phyloP scores from a whole-genome alignment of 2,329 filamentous ascomycete genomes.

The Aspergillus texensis region DNA sequence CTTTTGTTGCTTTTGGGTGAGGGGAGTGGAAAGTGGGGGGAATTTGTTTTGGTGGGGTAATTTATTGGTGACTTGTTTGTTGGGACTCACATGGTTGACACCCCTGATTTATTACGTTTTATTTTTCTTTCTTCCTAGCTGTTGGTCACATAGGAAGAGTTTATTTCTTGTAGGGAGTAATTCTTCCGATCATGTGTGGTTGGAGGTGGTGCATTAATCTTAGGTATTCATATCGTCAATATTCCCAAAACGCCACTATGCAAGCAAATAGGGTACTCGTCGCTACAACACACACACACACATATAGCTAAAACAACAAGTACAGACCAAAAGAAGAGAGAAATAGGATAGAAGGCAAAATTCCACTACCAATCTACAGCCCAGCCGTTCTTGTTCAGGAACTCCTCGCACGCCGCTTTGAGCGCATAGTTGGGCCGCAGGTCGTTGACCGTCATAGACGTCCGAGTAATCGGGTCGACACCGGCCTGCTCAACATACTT shows the following conservation, averaged over 20 bases:
- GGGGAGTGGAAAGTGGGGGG: background rate
- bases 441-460: conserved; percentile 68
- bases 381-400: conserved; percentile 85
- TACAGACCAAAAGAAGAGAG: background rate
- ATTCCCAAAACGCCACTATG: background rate
- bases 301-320: background rate
- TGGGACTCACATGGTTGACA: background rate
- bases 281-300: background rate
- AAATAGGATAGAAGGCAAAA: background rate
- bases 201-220: background rate
- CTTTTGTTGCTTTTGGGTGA: background rate
- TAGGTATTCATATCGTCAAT: background rate
- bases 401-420: conserved; percentile 81
- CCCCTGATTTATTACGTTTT: background rate
- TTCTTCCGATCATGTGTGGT: background rate
- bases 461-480: conserved; percentile 82
- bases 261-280: background rate
- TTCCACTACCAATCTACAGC: conserved; percentile 76
- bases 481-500: conserved; percentile 77
- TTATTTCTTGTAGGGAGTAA: background rate
- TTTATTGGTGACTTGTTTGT: conserved; percentile 1
- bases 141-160: background rate
- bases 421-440: conserved; percentile 80
- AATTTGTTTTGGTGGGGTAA: conserved; percentile 2
- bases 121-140: too few relatives aligned